phyloP scores from a whole-genome alignment of 1,139 yeast genomes.

The Saccharomyces uvarum region DNA sequence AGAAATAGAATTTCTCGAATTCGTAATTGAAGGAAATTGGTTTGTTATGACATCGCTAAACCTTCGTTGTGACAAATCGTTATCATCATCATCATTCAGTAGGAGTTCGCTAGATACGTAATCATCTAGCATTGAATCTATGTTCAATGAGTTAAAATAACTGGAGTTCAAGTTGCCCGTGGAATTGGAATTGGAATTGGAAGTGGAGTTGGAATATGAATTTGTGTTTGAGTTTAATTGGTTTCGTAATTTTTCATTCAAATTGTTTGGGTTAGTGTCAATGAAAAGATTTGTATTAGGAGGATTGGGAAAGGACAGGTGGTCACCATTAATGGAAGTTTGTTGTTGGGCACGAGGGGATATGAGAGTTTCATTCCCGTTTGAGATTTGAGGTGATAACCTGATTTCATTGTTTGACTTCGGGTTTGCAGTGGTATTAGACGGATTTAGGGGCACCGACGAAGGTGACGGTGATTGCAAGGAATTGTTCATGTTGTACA shows the following conservation, averaged over 20 bases:
- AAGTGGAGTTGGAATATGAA: not conserved
- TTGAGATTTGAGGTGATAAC: not conserved
- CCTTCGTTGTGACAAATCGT: slow-evolving; percentile 12
- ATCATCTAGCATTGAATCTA: slow-evolving; percentile 16
- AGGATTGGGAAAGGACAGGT: not conserved
- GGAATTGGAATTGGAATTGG: not conserved
- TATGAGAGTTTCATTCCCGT: not conserved
- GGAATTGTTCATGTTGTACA: not conserved
- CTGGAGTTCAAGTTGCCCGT: not conserved
- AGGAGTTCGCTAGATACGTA: slow-evolving; percentile 15
- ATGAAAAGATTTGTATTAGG: not conserved
- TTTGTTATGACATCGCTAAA: slow-evolving; percentile 21
- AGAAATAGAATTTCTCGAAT: slow-evolving; percentile 27
- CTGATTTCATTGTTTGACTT: not conserved
- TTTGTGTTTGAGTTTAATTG: not conserved
- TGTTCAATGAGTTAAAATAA: slow-evolving; percentile 4
- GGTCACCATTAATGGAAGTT: not conserved
- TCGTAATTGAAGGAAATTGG: slow-evolving; percentile 11
- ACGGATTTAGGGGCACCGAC: not conserved
- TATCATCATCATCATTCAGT: slow-evolving; percentile 4
- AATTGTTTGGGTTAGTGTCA: not conserved
- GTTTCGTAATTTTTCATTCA: slow-evolving; percentile 3
- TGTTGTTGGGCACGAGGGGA: not conserved
- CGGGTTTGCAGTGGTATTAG: not conserved
- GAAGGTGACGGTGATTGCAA: not conserved